Evolutionary conservation across 345 rosid genomes (phyloP).

Genomic region (Sonneratia alba): DNA sequence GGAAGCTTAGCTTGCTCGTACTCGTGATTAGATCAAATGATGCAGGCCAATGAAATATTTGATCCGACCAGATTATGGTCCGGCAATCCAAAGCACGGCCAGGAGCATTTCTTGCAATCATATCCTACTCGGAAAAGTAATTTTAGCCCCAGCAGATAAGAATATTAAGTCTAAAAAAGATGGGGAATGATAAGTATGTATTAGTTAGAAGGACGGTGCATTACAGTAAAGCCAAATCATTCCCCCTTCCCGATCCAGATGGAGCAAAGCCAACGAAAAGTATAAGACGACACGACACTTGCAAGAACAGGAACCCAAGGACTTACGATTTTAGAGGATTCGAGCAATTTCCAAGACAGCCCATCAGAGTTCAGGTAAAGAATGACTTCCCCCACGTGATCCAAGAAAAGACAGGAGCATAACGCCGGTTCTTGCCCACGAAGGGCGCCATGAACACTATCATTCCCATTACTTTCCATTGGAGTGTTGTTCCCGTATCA

Average conservation of each 20-base stretch:
- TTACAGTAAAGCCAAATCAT: neutral
- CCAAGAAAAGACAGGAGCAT: constrained; percentile 38
- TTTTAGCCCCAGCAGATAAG: neutral
- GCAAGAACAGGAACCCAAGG: neutral
- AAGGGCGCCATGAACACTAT: neutral
- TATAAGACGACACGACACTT: neutral
- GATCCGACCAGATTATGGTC: no score
- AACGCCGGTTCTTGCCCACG: neutral
- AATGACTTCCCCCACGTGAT: constrained; percentile 56
- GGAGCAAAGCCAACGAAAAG: neutral
- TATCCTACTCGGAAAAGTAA: neutral
- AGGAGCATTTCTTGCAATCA: no score
- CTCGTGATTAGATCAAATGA: neutral
- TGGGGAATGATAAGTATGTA: neutral
- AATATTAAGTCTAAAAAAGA: neutral
- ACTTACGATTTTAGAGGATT: constrained; percentile 42
- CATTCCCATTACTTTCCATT: constrained; percentile 2
- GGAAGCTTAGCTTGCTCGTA: neutral
- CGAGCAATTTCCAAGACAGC: constrained; percentile 63
- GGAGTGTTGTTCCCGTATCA: neutral
- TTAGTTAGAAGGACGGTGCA: neutral
- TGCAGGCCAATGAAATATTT: neutral
- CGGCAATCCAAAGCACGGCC: no score
- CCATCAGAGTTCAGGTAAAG: constrained; percentile 48
- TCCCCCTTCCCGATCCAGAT: neutral